phyloP scores from a whole-genome alignment of 164 flowering plant species.

The Kingdonia uniflora region DNA sequence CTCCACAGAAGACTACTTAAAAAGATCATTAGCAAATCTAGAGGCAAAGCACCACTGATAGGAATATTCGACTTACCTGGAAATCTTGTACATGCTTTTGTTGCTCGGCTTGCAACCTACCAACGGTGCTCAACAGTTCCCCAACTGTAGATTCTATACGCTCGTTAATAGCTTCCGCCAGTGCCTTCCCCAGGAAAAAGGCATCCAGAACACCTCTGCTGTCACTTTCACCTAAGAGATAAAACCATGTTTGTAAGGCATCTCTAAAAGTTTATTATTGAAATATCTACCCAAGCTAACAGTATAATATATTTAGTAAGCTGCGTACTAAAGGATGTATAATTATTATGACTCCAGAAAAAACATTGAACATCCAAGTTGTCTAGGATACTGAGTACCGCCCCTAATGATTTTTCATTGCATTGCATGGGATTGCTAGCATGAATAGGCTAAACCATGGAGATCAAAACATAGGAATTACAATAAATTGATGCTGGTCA shows the following conservation, averaged over 20 bases:
- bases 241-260: background rate
- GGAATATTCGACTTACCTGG: too few species aligned
- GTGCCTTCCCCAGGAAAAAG: constrained; percentile 87
- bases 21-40: too few species aligned
- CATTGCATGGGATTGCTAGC: too few species aligned
- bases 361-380: background rate
- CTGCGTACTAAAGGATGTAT: background rate
- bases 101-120: constrained; percentile 85
- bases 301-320: background rate
- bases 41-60: too few species aligned
- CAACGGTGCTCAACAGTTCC: constrained; percentile 60
- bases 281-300: background rate
- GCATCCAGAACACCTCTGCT: constrained; percentile 64
- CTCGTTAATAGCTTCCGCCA: constrained; percentile 71
- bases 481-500: too few species aligned
- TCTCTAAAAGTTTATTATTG: background rate
- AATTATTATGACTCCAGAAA: background rate
- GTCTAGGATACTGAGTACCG: background rate
- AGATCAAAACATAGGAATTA: too few species aligned
- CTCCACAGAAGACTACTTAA: too few species aligned
- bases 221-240: constrained; percentile 53
- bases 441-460: too few species aligned
- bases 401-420: background rate
- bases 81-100: constrained; percentile 75
- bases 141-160: constrained; percentile 77